Base-by-base conservation (phyloP, 345 rosid genomes). In the Cochlearia excelsa region DNA sequence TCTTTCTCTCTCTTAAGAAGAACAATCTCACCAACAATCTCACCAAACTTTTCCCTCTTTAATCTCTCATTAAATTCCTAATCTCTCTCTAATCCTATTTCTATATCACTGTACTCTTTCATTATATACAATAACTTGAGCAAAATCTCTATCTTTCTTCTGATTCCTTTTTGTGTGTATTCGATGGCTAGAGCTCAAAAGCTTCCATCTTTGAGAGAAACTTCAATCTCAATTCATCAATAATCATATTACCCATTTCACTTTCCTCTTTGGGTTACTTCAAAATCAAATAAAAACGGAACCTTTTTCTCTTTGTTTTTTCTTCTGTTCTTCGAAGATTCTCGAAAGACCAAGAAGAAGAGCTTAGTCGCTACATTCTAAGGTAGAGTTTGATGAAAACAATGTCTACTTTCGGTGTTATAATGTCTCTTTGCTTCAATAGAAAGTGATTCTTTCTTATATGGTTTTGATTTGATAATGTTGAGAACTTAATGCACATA, bases 361-460 rank as follows among this genome's bases (percentile, higher is more conserved):
- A 16, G 23, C 23, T 16, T 16, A 16, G 23, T 16, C 23, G 0
- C 23, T 16, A 16, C 23, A 59, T 44, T 49, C 9, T 70, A 30
- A 57, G 69, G 74, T 70, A 50, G 43, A n/a, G 23, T 35, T 35
- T 23, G 33, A 31, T 8, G 8, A 54, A n/a, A 16, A 16, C 0
- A 16, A 16, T 16, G 23, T 16, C 23, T 16, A 16, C 23, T 16
- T 16, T 16, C 23, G 23, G 23, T 16, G 23, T 16, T 42, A 4
- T 58, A 57, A 66, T 72, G 52, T 70, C 57, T 73, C 74, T 83
- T 83, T 16, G 69, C 94, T 87, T 85, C 80, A 78, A 67, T 80
- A 79, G 53, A 59, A 85, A 85, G 90, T 76, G 95, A 85, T 91
- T 77, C 96, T 73, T 67, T 71, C 65, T 54, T 59, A 61, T 16